These are phyloP conservation scores for Brassica carinata DNA, from an alignment of 345 rosid genomes.

Conservation along the genomic window DNA sequence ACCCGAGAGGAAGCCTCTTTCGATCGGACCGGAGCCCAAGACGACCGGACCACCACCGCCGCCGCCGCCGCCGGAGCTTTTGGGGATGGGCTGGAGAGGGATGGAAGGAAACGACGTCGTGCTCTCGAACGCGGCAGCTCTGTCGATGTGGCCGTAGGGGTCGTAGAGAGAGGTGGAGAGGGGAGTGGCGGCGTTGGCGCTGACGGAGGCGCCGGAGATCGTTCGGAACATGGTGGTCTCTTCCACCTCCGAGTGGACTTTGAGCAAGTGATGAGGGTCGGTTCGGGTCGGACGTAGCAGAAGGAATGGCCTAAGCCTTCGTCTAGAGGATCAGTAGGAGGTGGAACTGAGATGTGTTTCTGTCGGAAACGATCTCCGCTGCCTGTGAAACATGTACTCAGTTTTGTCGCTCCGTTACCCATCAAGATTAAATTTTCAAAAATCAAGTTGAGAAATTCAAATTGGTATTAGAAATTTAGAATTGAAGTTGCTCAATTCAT, in stretches of 20 bases:
- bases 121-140: slow-evolving; percentile 2
- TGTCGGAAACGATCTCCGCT: neutral
- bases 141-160: neutral
- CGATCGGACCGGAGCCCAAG: slow-evolving; percentile 70
- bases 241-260: slow-evolving; percentile 1
- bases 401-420: slow-evolving; percentile 10
- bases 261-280: neutral
- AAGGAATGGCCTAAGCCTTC: neutral
- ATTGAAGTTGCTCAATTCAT: neutral
- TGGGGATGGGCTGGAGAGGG: slow-evolving; percentile 6
- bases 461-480: neutral
- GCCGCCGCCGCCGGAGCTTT: neutral
- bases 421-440: neutral
- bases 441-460: neutral
- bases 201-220: slow-evolving; percentile 13
- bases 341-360: neutral
- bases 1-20: slow-evolving; percentile 79
- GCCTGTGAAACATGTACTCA: slow-evolving; percentile 6
- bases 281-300: slow-evolving; percentile 8
- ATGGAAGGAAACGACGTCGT: neutral
- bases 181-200: slow-evolving; percentile 3
- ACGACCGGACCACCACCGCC: slow-evolving; percentile 49
- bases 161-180: slow-evolving; percentile 6
- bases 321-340: neutral
- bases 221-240: slow-evolving; percentile 1